A percentile compares a stretch with the other conserved stretches of the same genome.
Conservation (phyloP, 495 filamentous ascomycete species). For the Penicillium bialowiezense region DNA sequence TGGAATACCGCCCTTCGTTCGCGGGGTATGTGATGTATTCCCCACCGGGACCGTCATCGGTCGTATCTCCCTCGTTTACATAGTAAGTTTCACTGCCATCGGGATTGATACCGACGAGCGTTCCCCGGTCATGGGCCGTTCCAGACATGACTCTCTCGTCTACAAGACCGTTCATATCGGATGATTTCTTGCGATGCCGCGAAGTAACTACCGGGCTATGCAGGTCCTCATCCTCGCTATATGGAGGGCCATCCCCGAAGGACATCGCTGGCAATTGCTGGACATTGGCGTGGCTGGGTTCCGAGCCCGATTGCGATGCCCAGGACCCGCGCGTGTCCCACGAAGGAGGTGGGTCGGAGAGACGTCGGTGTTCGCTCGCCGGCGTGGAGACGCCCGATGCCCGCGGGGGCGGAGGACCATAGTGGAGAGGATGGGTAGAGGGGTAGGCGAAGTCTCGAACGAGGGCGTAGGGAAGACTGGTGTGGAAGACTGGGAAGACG, state of each 20-base stretch:
- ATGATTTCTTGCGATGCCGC: slow-evolving; percentile 77
- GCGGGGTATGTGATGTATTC: slow-evolving; percentile 79
- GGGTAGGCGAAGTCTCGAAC: slow-evolving; percentile 98
- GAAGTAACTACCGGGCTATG: slow-evolving; percentile 82
- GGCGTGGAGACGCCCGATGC: slow-evolving; percentile 83
- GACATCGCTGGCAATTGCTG: slow-evolving; percentile 79
- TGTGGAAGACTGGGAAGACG: slow-evolving; percentile 79
- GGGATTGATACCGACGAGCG: slow-evolving; percentile 62
- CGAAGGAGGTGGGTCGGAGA: slow-evolving; percentile 74
- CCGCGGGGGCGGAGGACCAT: slow-evolving; percentile 78
- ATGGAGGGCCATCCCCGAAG: slow-evolving; percentile 91
- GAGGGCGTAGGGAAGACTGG: slow-evolving; percentile 80
- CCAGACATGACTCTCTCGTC: slow-evolving; percentile 16
- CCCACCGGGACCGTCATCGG: slow-evolving; percentile 70
- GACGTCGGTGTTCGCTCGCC: slow-evolving; percentile 70
- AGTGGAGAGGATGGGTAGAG: slow-evolving; percentile 78
- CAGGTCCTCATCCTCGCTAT: slow-evolving; percentile 93
- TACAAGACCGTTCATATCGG: slow-evolving; percentile 31
- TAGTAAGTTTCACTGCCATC: slow-evolving; percentile 79
- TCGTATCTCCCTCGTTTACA: slow-evolving; percentile 58
- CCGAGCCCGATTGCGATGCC: slow-evolving; percentile 49
- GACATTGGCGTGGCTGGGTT: slow-evolving; percentile 31
- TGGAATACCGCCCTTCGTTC: slow-evolving; percentile 57
- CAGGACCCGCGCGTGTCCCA: slow-evolving; percentile 53
- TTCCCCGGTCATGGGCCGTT: slow-evolving; percentile 53